phyloP scores from a whole-genome alignment of 2,329 filamentous ascomycete genomes.

The Beauveria sp. region DNA sequence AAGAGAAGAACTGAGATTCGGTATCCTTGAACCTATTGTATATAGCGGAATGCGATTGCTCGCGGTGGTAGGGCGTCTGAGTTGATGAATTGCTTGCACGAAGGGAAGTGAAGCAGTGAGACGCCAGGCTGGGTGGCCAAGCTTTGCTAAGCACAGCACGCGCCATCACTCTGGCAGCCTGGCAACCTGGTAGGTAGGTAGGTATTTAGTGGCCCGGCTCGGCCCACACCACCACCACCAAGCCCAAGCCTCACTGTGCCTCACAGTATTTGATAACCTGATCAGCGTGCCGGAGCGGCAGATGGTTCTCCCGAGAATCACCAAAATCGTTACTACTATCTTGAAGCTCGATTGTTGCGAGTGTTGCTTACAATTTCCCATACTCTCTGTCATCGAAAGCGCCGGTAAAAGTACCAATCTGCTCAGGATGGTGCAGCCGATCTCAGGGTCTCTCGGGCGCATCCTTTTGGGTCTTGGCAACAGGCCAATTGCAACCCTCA shows the following conservation, averaged over 20 bases:
- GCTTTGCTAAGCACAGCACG: constrained; percentile 10
- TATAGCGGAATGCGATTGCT: neutral
- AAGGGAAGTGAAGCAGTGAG: constrained; percentile 8
- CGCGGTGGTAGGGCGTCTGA: neutral
- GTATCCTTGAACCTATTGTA: neutral
- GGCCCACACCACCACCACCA: neutral
- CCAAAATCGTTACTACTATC: neutral
- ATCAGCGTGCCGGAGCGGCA: constrained; percentile 3
- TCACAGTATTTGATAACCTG: neutral
- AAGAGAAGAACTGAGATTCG: neutral
- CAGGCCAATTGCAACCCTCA: neutral
- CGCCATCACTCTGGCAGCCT: constrained; percentile 11
- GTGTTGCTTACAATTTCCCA: neutral
- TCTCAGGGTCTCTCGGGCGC: neutral
- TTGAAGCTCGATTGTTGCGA: neutral
- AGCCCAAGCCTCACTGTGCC: neutral
- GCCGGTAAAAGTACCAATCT: neutral
- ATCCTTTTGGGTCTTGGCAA: neutral
- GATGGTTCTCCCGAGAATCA: constrained; percentile 10
- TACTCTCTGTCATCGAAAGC: neutral
- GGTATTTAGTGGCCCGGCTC: neutral
- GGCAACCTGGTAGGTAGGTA: neutral
- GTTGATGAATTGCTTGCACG: constrained; percentile 3
- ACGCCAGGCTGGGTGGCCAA: neutral
- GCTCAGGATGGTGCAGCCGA: constrained; percentile 2